Evolutionary conservation across 2,329 filamentous ascomycete species (phyloP).

Genomic region (Talaromyces albobiverticillius): DNA sequence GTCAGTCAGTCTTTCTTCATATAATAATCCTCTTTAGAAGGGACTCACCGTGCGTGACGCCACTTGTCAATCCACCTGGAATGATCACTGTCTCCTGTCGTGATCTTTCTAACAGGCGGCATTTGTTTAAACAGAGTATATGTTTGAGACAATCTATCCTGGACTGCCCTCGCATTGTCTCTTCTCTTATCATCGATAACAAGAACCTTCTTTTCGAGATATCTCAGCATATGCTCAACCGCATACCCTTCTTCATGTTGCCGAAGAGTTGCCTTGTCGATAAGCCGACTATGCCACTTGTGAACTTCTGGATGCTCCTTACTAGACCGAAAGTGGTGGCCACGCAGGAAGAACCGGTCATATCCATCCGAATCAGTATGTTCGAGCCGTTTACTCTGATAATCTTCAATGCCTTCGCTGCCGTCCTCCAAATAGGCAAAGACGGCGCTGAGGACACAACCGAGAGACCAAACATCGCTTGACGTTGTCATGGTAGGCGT

Average conservation of each 20-base stretch:
- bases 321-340: not conserved
- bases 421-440: conserved; percentile 37
- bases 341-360: conserved; percentile 14
- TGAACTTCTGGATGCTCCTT: conserved; percentile 10
- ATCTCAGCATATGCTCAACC: conserved; percentile 24
- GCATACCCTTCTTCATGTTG: conserved; percentile 22
- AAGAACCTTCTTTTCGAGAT: conserved; percentile 26
- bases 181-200: conserved; percentile 21
- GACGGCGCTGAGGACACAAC: conserved; percentile 39
- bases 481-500: conserved; percentile 29
- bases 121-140: conserved; percentile 7
- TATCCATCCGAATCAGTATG: conserved; percentile 22
- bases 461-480: conserved; percentile 43
- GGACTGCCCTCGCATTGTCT: conserved; percentile 19
- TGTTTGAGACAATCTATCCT: conserved; percentile 19
- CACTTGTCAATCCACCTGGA: too few species aligned
- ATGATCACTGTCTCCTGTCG: too few species aligned
- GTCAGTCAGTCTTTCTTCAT: too few species aligned
- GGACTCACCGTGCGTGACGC: too few species aligned
- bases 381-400: conserved; percentile 18
- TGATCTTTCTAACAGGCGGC: not conserved
- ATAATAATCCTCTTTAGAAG: too few species aligned
- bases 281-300: conserved; percentile 5
- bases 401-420: conserved; percentile 22
- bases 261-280: conserved; percentile 14